Evolutionary conservation across 1,284 basidiomycete species (phyloP), one percentile per base, ranked within the genome.

Genomic region (Agroathelia rolfsii): DNA sequence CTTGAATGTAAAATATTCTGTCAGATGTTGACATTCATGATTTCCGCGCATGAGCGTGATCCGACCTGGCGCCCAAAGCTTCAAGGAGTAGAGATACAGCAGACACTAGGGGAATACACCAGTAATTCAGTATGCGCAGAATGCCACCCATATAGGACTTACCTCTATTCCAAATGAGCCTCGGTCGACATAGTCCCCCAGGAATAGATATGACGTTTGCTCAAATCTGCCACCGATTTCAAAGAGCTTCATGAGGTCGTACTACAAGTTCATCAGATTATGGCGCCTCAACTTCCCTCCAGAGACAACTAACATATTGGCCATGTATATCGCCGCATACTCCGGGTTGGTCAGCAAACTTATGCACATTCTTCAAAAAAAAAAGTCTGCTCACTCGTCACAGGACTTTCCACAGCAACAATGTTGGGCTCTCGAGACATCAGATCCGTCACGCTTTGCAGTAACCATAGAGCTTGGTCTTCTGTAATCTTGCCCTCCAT

Each of bases 241-340:
- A 49, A 98, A 94, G 27, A 97, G 69, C 58, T 97, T 97, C 84
- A 99, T 93, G 40, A 98, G 71, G 59, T 98, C 92, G 54, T 92
- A 95, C 90, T 94, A 47, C 35, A 33, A 21, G 28, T 40, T 37
- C 20, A 30, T 37, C n/a, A 38, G 34, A 41, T 44, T 22, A 43
- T 22, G 25, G 17, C 16, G 13, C 26, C 4, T n/a, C 11, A 34
- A 22, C n/a, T n/a, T n/a, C n/a, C n/a, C n/a, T n/a, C n/a, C n/a
- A n/a, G n/a, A 26, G 16, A 41, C 20, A 32, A 61, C 86, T 60
- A 60, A 94, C 89, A 61, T 93, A 98, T 83, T 98, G 94, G 6
- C 94, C 94, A 55, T 98, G 94, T 34, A 97, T 93, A 62, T 98
- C 94, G 31, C 93, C 93, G 51, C 89, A 93, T 41, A 96, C 90